Evolutionary conservation across 192 early-diverging fungal species (phyloP).

Genomic region (Entomortierella beljakovae): DNA sequence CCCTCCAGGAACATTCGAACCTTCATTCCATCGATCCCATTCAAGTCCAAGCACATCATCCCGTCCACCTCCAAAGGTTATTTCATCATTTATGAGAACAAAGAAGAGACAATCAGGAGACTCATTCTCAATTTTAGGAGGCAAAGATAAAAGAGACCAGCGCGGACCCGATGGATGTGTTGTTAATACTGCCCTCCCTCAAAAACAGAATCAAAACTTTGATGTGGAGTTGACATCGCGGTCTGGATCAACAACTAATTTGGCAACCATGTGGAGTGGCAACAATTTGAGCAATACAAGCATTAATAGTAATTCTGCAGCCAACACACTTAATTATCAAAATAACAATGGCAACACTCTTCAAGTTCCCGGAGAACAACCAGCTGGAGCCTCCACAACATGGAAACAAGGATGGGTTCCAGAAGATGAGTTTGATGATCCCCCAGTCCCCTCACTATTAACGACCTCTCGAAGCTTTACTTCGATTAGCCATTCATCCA

Average conservation of each 20-base stretch:
- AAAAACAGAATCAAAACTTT: constrained; percentile 23
- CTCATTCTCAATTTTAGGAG: constrained; percentile 28
- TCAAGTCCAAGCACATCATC: constrained; percentile 8
- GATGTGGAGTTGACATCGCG: constrained; percentile 46
- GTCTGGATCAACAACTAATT: constrained; percentile 25
- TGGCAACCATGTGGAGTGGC: constrained; percentile 15
- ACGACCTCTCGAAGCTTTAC: constrained; percentile 38
- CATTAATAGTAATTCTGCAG: neutral
- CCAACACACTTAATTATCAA: constrained; percentile 9
- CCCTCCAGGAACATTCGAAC: constrained; percentile 12
- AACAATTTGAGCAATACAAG: constrained; percentile 9
- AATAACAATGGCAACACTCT: constrained; percentile 5
- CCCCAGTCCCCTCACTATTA: constrained; percentile 32
- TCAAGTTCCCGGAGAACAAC: neutral
- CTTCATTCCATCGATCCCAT: constrained; percentile 26
- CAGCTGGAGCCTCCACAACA: neutral
- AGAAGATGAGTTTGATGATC: constrained; percentile 39
- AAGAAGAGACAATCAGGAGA: constrained; percentile 51
- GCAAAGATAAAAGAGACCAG: constrained; percentile 9
- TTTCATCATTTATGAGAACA: constrained; percentile 37
- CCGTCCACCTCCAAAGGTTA: constrained; percentile 28
- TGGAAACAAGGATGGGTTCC: constrained; percentile 55
- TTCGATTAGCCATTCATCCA: constrained; percentile 7
- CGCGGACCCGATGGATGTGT: constrained; percentile 30
- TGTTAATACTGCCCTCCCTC: constrained; percentile 41